Evolutionary conservation across 1,284 basidiomycete species (phyloP).

Genomic region (Peniophora sp.): DNA sequence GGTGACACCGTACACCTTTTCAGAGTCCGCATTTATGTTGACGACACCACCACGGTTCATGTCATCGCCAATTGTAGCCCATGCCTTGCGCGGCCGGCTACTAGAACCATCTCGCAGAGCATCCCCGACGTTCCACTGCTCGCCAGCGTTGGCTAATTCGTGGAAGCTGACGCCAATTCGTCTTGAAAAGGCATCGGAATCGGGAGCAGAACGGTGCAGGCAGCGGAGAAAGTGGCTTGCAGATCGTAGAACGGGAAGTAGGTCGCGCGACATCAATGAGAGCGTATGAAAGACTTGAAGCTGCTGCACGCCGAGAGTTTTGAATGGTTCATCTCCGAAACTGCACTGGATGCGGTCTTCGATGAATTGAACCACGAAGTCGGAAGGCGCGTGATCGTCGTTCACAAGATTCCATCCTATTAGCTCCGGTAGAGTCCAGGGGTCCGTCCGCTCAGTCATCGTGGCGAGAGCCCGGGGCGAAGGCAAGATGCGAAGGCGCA

Average conservation of each 20-base stretch:
- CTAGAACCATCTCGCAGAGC: background rate
- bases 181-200: slow-evolving; percentile 1
- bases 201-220: slow-evolving; percentile 19
- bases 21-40: background rate
- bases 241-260: background rate
- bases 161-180: background rate
- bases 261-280: background rate
- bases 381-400: too few relatives aligned
- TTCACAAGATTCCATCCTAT: too few relatives aligned
- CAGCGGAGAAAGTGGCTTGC: slow-evolving; percentile 9
- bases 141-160: too few relatives aligned
- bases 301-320: background rate
- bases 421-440: too few relatives aligned
- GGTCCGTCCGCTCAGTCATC: too few relatives aligned
- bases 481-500: background rate
- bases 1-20: slow-evolving; percentile 19
- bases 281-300: background rate
- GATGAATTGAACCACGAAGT: background rate
- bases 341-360: background rate
- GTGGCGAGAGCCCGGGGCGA: too few relatives aligned
- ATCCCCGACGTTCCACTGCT: too few relatives aligned
- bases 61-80: background rate
- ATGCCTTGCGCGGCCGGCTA: background rate
- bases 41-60: background rate
- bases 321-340: background rate